Percentiles rank a stretch among this genome's conserved stretches.
Conservation (phyloP, 148 eudicot genomes). For the Cornus florida region DNA sequence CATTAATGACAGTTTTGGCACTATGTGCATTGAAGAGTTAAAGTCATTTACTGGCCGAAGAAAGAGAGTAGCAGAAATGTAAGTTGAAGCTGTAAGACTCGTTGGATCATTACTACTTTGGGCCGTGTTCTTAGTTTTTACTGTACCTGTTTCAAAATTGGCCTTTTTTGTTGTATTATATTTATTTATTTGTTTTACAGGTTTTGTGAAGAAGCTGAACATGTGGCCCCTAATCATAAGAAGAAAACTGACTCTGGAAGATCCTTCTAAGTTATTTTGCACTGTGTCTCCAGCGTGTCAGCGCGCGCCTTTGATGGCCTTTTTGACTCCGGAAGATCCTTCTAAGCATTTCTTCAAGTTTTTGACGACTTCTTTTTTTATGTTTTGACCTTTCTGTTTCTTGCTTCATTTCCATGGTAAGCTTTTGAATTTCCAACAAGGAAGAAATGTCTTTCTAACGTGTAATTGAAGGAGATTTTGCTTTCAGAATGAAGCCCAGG, state of each 20-base stretch:
- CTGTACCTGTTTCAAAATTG: not conserved
- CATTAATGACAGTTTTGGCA: constrained; percentile 13
- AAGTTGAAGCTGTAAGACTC: constrained; percentile 6
- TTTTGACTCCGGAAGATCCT: not conserved
- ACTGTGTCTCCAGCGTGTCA: not conserved
- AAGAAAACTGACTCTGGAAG: constrained; percentile 2
- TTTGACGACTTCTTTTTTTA: too few relatives aligned
- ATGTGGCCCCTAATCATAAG: constrained; percentile 2
- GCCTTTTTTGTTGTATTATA: not conserved
- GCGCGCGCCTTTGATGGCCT: not conserved
- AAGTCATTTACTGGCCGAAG: constrained; percentile 12
- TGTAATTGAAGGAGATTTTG: not conserved
- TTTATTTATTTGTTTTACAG: not conserved
- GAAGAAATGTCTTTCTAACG: not conserved
- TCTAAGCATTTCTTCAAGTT: not conserved
- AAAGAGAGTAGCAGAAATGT: constrained; percentile 24
- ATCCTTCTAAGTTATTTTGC: not conserved
- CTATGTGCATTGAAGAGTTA: constrained; percentile 23
- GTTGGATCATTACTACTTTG: not conserved
- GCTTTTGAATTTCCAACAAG: not conserved
- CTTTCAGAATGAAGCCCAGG: not conserved
- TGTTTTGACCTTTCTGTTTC: not conserved
- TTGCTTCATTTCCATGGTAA: not conserved
- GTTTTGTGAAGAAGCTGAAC: not conserved
- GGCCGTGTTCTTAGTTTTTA: not conserved